phyloP scores from a whole-genome alignment of 495 filamentous ascomycete species.

The Neurospora sp. region DNA sequence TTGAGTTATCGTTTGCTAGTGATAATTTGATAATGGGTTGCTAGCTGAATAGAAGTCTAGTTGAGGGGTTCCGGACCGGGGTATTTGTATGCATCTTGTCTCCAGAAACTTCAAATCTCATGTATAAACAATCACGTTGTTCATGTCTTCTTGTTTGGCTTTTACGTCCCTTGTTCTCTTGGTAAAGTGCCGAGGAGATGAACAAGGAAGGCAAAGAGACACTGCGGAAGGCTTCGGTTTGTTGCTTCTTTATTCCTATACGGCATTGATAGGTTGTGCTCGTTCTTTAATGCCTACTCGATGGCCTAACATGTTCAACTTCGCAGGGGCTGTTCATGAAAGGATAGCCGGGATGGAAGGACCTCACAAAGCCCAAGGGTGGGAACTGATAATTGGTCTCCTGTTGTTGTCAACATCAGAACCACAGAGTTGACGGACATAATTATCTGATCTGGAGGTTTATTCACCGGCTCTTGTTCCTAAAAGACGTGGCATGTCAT shows the following conservation, averaged over 20 bases:
- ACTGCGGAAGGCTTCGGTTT: neutral
- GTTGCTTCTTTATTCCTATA: neutral
- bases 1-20: neutral
- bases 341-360: no score
- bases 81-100: neutral
- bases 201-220: neutral
- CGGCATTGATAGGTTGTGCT: neutral
- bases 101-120: neutral
- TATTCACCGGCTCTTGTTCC: neutral
- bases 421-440: no score
- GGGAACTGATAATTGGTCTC: no score
- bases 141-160: neutral
- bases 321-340: neutral
- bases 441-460: no score
- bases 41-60: neutral
- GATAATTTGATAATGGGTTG: neutral
- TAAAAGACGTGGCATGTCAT: neutral
- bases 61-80: neutral
- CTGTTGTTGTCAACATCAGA: no score
- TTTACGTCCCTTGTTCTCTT: neutral
- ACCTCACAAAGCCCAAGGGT: no score
- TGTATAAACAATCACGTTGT: neutral
- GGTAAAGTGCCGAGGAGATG: neutral
- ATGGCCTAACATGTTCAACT: neutral
- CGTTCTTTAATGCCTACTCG: neutral